A percentile compares a stretch with the other conserved stretches of the same genome.
Conservation (phyloP, 202 grass and related monocot genomes). For the Musa balbisiana region DNA sequence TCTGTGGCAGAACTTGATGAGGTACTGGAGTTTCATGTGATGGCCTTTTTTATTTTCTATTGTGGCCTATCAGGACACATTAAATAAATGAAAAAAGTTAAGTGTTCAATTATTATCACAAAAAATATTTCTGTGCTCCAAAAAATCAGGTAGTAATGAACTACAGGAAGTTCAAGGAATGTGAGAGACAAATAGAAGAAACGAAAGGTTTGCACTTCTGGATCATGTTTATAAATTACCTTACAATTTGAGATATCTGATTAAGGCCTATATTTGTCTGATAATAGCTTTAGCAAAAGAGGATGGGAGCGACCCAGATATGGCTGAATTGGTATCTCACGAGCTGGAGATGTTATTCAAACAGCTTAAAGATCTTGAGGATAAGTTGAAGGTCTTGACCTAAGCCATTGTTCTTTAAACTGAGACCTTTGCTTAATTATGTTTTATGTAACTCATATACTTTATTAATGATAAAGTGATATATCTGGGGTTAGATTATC, state of each 20-base stretch:
- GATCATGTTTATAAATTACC: not conserved
- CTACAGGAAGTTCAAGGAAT: slow-evolving; percentile 81
- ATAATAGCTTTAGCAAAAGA: slow-evolving; percentile 60
- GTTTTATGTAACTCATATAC: not conserved
- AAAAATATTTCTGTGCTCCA: not conserved
- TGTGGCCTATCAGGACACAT: not conserved
- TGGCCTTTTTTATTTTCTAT: slow-evolving; percentile 12
- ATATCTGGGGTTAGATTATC: not conserved
- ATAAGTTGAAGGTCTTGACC: slow-evolving; percentile 57
- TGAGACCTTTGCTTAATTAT: not conserved
- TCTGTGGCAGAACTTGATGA: slow-evolving; percentile 79
- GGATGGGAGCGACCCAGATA: slow-evolving; percentile 55
- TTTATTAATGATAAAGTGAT: not conserved
- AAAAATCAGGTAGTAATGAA: slow-evolving; percentile 56
- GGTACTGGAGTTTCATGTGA: slow-evolving; percentile 30
- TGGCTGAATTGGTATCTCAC: slow-evolving; percentile 82
- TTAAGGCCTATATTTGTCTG: slow-evolving; percentile 5
- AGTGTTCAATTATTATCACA: not conserved
- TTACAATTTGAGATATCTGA: not conserved
- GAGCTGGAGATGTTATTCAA: slow-evolving; percentile 70
- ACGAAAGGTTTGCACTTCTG: slow-evolving; percentile 56
- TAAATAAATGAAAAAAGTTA: slow-evolving; percentile 4
- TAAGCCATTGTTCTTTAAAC: slow-evolving; percentile 12
- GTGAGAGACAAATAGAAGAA: slow-evolving; percentile 72
- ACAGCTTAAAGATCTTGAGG: slow-evolving; percentile 68